phyloP scores from a whole-genome alignment of 2,329 filamentous ascomycete species.

The Arachnomyces sp. region DNA sequence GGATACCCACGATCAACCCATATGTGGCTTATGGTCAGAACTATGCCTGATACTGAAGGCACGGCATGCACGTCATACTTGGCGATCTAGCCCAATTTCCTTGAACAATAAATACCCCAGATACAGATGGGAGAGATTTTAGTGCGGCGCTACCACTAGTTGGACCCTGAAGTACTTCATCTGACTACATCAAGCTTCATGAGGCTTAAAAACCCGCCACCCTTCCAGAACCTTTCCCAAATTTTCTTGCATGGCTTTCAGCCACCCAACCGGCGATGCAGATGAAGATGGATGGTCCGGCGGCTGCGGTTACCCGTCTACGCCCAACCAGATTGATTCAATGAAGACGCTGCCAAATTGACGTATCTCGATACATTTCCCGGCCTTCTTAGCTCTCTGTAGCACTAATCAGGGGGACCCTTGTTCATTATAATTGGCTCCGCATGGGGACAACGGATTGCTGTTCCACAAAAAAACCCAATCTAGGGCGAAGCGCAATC shows the following conservation, averaged over 20 bases:
- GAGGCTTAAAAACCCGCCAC: too few species aligned
- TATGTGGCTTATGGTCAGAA: too few species aligned
- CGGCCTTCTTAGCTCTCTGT: slow-evolving; percentile 17
- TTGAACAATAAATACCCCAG: too few species aligned
- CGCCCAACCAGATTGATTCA: slow-evolving; percentile 11
- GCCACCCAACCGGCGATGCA: neutral
- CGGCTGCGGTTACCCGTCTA: slow-evolving; percentile 13
- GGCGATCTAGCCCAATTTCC: too few species aligned
- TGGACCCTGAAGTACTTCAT: too few species aligned
- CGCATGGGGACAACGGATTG: slow-evolving; percentile 19
- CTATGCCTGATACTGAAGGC: too few species aligned
- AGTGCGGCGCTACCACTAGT: too few species aligned
- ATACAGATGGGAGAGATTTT: too few species aligned
- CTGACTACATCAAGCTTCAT: too few species aligned
- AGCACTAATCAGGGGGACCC: slow-evolving; percentile 21
- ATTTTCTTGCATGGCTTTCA: neutral
- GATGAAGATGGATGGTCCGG: slow-evolving; percentile 1
- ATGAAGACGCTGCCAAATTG: slow-evolving; percentile 11
- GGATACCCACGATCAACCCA: too few species aligned
- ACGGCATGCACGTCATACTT: too few species aligned
- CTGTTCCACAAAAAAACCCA: slow-evolving; percentile 24
- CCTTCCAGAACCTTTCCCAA: slow-evolving; percentile 3
- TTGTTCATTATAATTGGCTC: slow-evolving; percentile 23
- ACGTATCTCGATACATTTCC: slow-evolving; percentile 15
- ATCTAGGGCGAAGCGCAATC: slow-evolving; percentile 17